Conservation (phyloP, 1,139 yeast species). For the Taphrina betulina region DNA sequence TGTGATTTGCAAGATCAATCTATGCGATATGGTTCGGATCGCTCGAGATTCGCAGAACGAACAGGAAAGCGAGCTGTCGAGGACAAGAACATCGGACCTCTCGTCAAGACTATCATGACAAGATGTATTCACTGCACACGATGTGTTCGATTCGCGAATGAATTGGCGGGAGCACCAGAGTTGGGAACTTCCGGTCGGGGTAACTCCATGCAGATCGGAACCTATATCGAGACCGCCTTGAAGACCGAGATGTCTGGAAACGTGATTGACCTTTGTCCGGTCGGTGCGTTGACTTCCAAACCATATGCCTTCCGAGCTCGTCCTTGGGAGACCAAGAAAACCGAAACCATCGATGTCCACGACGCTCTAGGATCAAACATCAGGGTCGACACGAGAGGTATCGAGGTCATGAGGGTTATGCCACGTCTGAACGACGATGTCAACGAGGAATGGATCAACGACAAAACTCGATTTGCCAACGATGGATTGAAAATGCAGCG, state of each 20-base stretch:
- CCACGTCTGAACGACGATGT: constrained; percentile 85
- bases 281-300: constrained; percentile 85
- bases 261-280: constrained; percentile 86
- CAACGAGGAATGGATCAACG: constrained; percentile 91
- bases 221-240: constrained; percentile 79
- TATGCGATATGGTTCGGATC: constrained; percentile 77
- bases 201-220: constrained; percentile 88
- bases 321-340: constrained; percentile 91
- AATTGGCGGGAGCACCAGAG: constrained; percentile 91
- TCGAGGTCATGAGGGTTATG: constrained; percentile 82
- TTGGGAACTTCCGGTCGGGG: constrained; percentile 89
- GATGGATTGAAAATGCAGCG: constrained; percentile 88
- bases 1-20: constrained; percentile 91
- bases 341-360: constrained; percentile 81
- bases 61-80: constrained; percentile 87
- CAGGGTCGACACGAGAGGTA: constrained; percentile 83
- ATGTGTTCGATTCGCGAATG: constrained; percentile 87
- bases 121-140: constrained; percentile 92
- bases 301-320: constrained; percentile 90
- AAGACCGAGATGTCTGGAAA: constrained; percentile 86
- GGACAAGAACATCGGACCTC: constrained; percentile 86
- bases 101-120: constrained; percentile 87
- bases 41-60: constrained; percentile 80
- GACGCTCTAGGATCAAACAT: constrained; percentile 83
- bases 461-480: constrained; percentile 80